These are phyloP conservation scores for Thraustochytrium striatum DNA, from an alignment of 352 stramenopile species.

Conservation along the genomic window DNA sequence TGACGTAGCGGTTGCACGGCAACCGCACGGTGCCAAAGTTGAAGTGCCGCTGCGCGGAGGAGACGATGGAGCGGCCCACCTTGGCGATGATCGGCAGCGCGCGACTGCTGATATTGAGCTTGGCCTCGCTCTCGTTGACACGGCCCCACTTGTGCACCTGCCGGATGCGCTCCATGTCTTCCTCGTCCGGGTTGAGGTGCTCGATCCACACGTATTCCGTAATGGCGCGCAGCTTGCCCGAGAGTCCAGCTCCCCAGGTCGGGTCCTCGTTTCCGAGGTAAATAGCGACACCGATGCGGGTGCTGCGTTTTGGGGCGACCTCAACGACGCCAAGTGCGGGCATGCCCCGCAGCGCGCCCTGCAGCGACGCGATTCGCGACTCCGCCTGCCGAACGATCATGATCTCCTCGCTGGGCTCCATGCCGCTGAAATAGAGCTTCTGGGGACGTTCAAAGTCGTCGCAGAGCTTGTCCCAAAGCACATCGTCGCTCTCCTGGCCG, in stretches of 20 bases:
- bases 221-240: constrained; percentile 3
- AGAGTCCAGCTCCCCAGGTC: background rate
- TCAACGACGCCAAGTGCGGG: background rate
- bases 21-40: constrained; percentile 44
- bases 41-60: constrained; percentile 37
- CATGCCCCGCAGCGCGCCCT: background rate
- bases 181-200: constrained; percentile 28
- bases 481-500: background rate
- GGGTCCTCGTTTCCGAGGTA: constrained; percentile 15
- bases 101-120: background rate
- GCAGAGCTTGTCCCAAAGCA: constrained; percentile 2
- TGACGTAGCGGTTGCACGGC: background rate
- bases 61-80: constrained; percentile 27
- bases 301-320: background rate
- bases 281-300: constrained; percentile 14
- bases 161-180: constrained; percentile 18
- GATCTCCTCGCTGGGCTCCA: constrained; percentile 28
- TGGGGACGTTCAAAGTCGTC: constrained; percentile 36
- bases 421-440: constrained; percentile 40
- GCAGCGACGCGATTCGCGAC: background rate
- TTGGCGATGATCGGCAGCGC: constrained; percentile 29
- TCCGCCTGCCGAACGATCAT: constrained; percentile 19
- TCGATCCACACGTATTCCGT: constrained; percentile 18
- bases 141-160: constrained; percentile 29
- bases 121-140: background rate